Evolutionary conservation across 257 asterid species (phyloP).

Genomic region (Scutellaria galericulata): DNA sequence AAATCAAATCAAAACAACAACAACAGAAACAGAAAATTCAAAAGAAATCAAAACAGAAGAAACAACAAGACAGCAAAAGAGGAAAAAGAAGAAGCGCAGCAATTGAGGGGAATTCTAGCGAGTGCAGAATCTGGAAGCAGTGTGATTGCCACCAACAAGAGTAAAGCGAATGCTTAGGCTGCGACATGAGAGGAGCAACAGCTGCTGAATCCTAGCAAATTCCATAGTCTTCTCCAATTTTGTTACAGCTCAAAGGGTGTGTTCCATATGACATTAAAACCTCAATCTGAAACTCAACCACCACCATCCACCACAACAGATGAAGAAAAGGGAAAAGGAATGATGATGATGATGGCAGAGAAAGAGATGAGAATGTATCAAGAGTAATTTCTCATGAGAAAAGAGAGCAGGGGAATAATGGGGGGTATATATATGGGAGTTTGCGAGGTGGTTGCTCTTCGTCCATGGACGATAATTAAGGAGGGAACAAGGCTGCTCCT

Average conservation of each 20-base stretch:
- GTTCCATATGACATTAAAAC: slow-evolving; percentile 37
- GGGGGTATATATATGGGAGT: background rate
- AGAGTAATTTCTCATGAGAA: slow-evolving; percentile 10
- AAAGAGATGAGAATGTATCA: background rate
- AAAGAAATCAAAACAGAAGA: too few relatives aligned
- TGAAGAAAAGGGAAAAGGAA: background rate
- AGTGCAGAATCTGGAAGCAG: slow-evolving; percentile 83
- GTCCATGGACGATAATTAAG: slow-evolving; percentile 28
- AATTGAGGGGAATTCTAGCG: slow-evolving; percentile 51
- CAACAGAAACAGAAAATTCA: background rate
- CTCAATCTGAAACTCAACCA: slow-evolving; percentile 31
- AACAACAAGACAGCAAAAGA: background rate
- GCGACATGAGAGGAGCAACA: slow-evolving; percentile 61
- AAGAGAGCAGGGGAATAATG: background rate
- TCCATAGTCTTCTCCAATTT: slow-evolving; percentile 53
- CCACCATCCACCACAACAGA: slow-evolving; percentile 37
- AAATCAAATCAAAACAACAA: background rate
- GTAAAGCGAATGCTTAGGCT: slow-evolving; percentile 53
- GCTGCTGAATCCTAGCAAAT: slow-evolving; percentile 60
- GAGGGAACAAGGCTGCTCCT: slow-evolving; percentile 1
- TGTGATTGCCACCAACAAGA: slow-evolving; percentile 90
- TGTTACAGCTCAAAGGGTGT: slow-evolving; percentile 13
- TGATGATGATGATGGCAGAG: slow-evolving; percentile 26
- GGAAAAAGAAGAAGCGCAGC: slow-evolving; percentile 21
- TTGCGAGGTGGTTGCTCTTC: background rate